A percentile compares a stretch with the other conserved stretches of the same genome.
These are phyloP conservation scores for Stemphylium vesicarium DNA, from an alignment of 2,329 filamentous ascomycete genomes.

Conservation along the genomic window DNA sequence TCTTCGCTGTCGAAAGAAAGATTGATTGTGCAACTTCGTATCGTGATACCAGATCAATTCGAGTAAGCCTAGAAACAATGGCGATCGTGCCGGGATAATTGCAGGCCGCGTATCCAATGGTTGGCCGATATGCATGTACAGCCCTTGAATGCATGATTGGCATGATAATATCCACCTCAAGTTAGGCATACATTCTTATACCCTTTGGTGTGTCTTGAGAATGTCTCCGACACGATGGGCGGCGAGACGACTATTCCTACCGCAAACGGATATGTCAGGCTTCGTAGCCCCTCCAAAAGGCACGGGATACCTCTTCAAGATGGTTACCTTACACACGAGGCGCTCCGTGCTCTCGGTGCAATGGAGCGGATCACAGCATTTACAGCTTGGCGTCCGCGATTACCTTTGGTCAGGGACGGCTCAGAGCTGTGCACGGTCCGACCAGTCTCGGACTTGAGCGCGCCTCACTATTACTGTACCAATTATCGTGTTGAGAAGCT, in stretches of 20 bases:
- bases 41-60: too few species aligned
- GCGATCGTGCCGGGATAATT: too few species aligned
- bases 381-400: slow-evolving; percentile 68
- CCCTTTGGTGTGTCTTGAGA: slow-evolving; percentile 74
- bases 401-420: slow-evolving; percentile 63
- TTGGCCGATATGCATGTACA: slow-evolving; percentile 51
- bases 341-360: slow-evolving; percentile 63
- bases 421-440: slow-evolving; percentile 66
- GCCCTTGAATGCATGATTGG: too few species aligned
- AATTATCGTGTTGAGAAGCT: slow-evolving; percentile 69
- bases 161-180: too few species aligned
- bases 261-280: slow-evolving; percentile 60
- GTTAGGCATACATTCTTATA: slow-evolving; percentile 67
- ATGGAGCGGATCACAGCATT: slow-evolving; percentile 70
- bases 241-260: slow-evolving; percentile 68
- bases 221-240: slow-evolving; percentile 65
- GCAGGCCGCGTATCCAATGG: slow-evolving; percentile 52
- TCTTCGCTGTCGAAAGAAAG: too few species aligned
- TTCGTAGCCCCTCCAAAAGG: slow-evolving; percentile 66
- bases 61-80: too few species aligned
- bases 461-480: slow-evolving; percentile 66
- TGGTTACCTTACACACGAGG: slow-evolving; percentile 70
- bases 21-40: too few species aligned
- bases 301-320: slow-evolving; percentile 71
- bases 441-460: slow-evolving; percentile 62